Conservation (phyloP, 163 green algal species). For the Prototheca cutis region DNA sequence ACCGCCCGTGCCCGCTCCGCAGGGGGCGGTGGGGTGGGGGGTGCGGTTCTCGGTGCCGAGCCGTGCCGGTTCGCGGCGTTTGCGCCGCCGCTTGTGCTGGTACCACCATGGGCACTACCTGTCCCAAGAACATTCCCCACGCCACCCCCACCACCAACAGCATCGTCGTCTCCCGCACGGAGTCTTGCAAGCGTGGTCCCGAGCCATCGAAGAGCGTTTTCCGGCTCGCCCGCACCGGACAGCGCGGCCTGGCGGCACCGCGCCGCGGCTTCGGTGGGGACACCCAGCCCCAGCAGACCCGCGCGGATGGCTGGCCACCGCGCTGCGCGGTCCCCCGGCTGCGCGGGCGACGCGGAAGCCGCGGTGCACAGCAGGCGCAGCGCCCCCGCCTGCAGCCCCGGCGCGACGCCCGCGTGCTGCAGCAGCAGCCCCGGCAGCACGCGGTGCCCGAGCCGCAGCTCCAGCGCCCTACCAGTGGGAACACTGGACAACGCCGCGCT, state of each 20-base stretch:
- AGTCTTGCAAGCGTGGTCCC: constrained; percentile 19
- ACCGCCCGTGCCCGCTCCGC: no score
- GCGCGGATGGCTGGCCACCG: constrained; percentile 40
- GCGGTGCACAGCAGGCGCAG: constrained; percentile 35
- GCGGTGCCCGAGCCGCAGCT: constrained; percentile 61
- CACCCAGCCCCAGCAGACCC: constrained; percentile 50
- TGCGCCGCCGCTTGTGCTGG: no score
- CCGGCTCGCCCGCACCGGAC: constrained; percentile 26
- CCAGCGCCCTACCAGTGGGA: constrained; percentile 36
- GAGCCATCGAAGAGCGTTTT: constrained; percentile 19
- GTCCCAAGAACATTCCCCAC: no score
- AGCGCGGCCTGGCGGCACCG: constrained; percentile 47
- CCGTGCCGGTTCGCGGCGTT: no score
- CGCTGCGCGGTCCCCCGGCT: constrained; percentile 18
- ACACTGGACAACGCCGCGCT: constrained; percentile 46
- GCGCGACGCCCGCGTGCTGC: constrained; percentile 14
- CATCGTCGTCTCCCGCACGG: no score
- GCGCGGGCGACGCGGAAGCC: constrained; percentile 20
- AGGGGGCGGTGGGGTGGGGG: no score
- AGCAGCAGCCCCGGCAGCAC: constrained; percentile 34
- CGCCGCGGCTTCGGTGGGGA: constrained; percentile 29
- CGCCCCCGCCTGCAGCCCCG: constrained; percentile 21
- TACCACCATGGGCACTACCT: no score
- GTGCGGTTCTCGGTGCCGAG: no score
- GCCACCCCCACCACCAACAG: no score